These are phyloP conservation scores for Erythrophleum fordii DNA, from an alignment of 306 rosid species.

Conservation along the genomic window DNA sequence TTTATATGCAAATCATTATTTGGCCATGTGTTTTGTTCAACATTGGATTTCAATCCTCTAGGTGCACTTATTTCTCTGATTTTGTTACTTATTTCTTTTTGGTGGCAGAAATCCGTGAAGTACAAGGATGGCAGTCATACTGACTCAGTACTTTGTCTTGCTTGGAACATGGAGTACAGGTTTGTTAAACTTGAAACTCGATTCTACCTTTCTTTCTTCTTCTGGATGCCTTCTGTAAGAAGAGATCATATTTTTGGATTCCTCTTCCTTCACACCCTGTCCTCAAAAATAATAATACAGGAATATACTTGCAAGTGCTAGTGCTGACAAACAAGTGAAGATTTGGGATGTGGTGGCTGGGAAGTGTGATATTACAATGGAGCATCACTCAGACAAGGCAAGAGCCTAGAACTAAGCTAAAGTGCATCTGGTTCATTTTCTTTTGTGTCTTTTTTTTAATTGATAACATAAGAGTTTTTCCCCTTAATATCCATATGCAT, in stretches of 20 bases:
- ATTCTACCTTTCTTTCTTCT: conserved; percentile 35
- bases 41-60: neutral
- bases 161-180: conserved; percentile 95
- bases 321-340: conserved; percentile 87
- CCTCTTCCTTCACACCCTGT: conserved; percentile 8
- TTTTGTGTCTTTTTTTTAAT: neutral
- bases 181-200: conserved; percentile 40
- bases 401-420: conserved; percentile 21
- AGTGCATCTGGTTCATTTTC: neutral
- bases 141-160: conserved; percentile 85
- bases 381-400: conserved; percentile 92
- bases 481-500: neutral
- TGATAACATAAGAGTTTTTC: neutral
- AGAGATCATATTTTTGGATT: neutral
- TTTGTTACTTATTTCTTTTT: conserved; percentile 31
- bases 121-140: conserved; percentile 90
- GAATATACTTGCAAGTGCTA: conserved; percentile 91
- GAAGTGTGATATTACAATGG: conserved; percentile 76
- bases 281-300: conserved; percentile 46
- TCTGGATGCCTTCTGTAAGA: conserved; percentile 12
- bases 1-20: neutral
- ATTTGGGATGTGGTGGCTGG: conserved; percentile 87
- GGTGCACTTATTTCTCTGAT: conserved; percentile 35
- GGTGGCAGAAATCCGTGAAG: conserved; percentile 58
- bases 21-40: conserved; percentile 24